Percentiles rank a stretch among this genome's conserved stretches.
Conservation (phyloP, 208 protist genomes). For the Trypanosoma rangeli region DNA sequence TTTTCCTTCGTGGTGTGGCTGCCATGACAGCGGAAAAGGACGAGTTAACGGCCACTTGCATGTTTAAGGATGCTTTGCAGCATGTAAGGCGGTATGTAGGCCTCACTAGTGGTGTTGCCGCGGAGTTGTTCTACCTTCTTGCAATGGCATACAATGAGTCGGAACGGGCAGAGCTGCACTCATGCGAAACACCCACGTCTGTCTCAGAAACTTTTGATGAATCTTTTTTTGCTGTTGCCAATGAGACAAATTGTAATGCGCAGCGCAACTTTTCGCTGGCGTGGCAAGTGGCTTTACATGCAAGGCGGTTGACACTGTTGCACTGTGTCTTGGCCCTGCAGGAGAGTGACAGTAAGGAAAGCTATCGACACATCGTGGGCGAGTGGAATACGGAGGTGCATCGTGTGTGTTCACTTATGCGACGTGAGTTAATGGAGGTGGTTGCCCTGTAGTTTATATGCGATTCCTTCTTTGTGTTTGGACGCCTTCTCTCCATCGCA, state of each 20-base stretch:
- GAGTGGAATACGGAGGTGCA: constrained; percentile 26
- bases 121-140: constrained; percentile 35
- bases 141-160: constrained; percentile 21
- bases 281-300: constrained; percentile 10
- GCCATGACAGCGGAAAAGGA: constrained; percentile 46
- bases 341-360: background rate
- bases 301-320: constrained; percentile 16
- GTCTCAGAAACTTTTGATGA: background rate
- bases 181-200: background rate
- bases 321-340: constrained; percentile 13
- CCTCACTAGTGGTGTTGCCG: constrained; percentile 34
- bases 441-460: constrained; percentile 15
- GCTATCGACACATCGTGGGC: constrained; percentile 1
- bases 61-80: constrained; percentile 37
- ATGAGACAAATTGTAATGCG: background rate
- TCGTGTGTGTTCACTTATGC: constrained; percentile 18
- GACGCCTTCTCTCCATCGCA: background rate
- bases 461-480: background rate
- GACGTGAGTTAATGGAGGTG: constrained; percentile 20
- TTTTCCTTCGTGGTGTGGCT: constrained; percentile 39
- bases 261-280: constrained; percentile 11
- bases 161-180: constrained; percentile 16
- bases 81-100: constrained; percentile 33
- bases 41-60: constrained; percentile 35
- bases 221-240: background rate